Base-by-base conservation (phyloP, 2,329 filamentous ascomycete genomes). In the Botrytis squamosa region DNA sequence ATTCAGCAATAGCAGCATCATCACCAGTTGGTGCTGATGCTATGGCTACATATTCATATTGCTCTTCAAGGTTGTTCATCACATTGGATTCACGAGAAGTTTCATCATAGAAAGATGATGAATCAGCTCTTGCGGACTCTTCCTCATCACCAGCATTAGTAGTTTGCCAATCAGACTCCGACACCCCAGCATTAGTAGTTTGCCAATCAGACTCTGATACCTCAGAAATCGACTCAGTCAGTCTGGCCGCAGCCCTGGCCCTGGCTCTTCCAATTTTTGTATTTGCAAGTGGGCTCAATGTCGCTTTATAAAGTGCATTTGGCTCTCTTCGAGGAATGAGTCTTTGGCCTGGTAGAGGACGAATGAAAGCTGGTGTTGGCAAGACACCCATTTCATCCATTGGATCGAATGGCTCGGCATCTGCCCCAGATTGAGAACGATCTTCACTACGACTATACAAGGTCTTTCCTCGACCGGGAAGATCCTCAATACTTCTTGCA, bases 1-100 rank as follows among this genome's bases (percentile, higher is more conserved):
- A 77, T 18, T 69, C 57, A 20, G 44, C 22, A 25, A 66, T n/a
- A 22, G 60, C 44, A 25, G 12, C 16, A n/a, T 42, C 25, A 22
- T 68, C 46, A 44, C 44, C 29, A 70, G 67, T 62, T 16, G 38
- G 70, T 36, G 75, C 71, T 59, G 74, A 63, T 16, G 36, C 49
- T 36, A 44, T n/a, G 20, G 67, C 73, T 52, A 75, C 33, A 40
- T 67, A 46, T 14, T 75, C 65, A 64, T 75, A 64, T 42, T 77
- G 74, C 18, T 75, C 63, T 66, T 65, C 46, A 52, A 46, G 46
- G 18, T 75, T 44, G 0, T 38, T 33, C 33, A 38, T 66, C 10
- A 38, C 44, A 40, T 42, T 70, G 5, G 40, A 60, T 2, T 66
- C 46, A 44, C 55, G n/a, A n/a, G 29, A 62, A 29, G n/a, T 57